These are phyloP conservation scores for Arthrobotrys sphaeroides DNA, from an alignment of 2,329 filamentous ascomycete species.

Conservation along the genomic window DNA sequence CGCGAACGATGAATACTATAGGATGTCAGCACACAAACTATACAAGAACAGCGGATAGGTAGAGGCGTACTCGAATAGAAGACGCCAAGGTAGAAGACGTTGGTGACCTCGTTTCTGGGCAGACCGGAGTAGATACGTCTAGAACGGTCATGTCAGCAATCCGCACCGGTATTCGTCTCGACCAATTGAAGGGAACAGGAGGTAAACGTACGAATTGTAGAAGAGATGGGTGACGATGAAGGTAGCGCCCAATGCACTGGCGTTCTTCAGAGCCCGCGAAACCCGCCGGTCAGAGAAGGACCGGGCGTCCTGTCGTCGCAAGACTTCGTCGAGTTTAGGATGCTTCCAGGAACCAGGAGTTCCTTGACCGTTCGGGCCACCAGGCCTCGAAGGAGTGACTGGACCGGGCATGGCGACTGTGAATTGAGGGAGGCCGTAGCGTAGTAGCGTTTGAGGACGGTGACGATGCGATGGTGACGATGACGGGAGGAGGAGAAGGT, in stretches of 20 bases:
- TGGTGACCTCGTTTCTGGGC: conserved; percentile 38
- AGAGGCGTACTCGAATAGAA: conserved; percentile 23
- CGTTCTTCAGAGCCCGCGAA: conserved; percentile 37
- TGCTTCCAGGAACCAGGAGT: conserved; percentile 53
- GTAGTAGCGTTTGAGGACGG: neutral
- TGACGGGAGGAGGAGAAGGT: neutral
- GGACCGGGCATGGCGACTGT: conserved; percentile 31
- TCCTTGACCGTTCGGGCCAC: conserved; percentile 20
- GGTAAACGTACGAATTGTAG: conserved; percentile 34
- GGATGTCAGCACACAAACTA: neutral
- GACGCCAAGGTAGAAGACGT: conserved; percentile 25
- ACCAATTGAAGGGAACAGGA: neutral
- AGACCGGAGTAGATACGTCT: conserved; percentile 39
- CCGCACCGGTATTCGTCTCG: neutral
- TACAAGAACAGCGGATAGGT: neutral
- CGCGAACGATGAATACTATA: conserved; percentile 25
- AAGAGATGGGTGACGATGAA: conserved; percentile 31
- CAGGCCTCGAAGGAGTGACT: conserved; percentile 29
- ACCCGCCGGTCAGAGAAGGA: conserved; percentile 45
- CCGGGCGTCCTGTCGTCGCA: conserved; percentile 44
- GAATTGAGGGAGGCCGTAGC: neutral
- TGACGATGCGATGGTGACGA: neutral
- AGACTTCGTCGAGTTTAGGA: conserved; percentile 50
- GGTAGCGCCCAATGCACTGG: conserved; percentile 9
- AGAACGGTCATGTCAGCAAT: neutral